Conservation (phyloP, 2,329 filamentous ascomycete genomes). For the Cladophialophora chaetospira region DNA sequence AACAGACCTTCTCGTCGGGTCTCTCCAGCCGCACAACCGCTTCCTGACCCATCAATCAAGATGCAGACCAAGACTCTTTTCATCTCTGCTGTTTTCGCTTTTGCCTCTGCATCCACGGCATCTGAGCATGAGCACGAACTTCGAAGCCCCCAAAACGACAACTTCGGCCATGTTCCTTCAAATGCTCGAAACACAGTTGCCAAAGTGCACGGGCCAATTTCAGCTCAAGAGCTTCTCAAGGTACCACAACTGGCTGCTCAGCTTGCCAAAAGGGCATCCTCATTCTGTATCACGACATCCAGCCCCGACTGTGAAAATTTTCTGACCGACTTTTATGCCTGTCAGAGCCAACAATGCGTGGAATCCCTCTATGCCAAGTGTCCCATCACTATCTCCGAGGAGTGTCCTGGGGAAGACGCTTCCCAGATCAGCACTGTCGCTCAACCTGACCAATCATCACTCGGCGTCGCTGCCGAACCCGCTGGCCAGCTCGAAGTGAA, state of each 20-base stretch:
- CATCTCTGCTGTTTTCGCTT: constrained; percentile 14
- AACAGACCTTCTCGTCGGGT: background rate
- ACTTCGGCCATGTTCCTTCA: background rate
- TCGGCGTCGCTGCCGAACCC: constrained; percentile 1
- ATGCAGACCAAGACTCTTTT: constrained; percentile 18
- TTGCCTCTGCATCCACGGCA: background rate
- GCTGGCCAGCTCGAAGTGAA: background rate
- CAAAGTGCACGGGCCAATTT: constrained; percentile 4
- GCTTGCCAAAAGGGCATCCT: background rate
- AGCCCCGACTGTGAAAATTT: no score
- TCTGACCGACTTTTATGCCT: no score
- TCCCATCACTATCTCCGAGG: no score
- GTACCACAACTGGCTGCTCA: background rate
- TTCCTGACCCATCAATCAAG: constrained; percentile 4
- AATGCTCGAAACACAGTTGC: background rate
- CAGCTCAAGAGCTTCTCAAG: constrained; percentile 9
- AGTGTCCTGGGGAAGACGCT: no score
- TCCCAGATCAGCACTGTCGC: no score
- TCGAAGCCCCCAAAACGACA: background rate
- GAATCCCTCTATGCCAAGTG: no score
- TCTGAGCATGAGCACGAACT: background rate
- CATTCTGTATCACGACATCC: no score
- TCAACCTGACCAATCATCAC: no score
- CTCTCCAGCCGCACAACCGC: background rate
- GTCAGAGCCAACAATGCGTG: no score